Evolutionary conservation across 768 basidiomycete species (phyloP).

Genomic region (Russula sp.): DNA sequence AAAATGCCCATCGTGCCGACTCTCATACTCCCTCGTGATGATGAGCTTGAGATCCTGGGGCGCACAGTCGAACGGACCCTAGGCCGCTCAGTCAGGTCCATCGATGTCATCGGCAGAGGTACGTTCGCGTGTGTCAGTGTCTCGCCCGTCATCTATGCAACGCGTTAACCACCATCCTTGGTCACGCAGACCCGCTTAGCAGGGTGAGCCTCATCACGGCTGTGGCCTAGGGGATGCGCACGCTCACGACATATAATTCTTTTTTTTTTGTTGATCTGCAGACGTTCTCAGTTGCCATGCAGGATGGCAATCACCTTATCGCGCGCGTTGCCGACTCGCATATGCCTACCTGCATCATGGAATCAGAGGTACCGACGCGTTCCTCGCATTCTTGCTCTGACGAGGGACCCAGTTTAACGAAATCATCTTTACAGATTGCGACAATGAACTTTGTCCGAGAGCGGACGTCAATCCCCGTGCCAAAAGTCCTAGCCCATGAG

Average conservation of each 20-base stretch:
- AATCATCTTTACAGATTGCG: slow-evolving; percentile 25
- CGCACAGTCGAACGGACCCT: slow-evolving; percentile 22
- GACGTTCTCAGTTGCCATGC: slow-evolving; percentile 26
- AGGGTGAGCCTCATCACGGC: slow-evolving; percentile 7
- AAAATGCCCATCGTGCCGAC: slow-evolving; percentile 14
- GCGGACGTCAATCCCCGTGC: slow-evolving; percentile 30
- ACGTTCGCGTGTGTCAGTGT: not conserved
- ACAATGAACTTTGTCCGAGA: slow-evolving; percentile 29
- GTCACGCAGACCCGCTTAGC: slow-evolving; percentile 10
- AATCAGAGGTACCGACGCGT: slow-evolving; percentile 23
- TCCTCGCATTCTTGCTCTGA: not conserved
- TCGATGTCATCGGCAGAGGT: slow-evolving; percentile 28
- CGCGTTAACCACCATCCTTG: not conserved
- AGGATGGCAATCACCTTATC: slow-evolving; percentile 25
- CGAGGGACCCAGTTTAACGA: not conserved
- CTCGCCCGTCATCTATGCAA: not conserved
- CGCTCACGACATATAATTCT: slow-evolving; percentile 3
- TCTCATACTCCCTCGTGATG: slow-evolving; percentile 13
- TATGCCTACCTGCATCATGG: slow-evolving; percentile 18
- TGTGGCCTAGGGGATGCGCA: not conserved
- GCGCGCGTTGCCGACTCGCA: slow-evolving; percentile 23
- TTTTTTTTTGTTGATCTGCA: not conserved
- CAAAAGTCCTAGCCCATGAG: slow-evolving; percentile 24
- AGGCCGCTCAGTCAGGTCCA: slow-evolving; percentile 20
- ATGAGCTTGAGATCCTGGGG: slow-evolving; percentile 25